phyloP scores from a whole-genome alignment of 495 filamentous ascomycete genomes.

The Neurospora terricola region DNA sequence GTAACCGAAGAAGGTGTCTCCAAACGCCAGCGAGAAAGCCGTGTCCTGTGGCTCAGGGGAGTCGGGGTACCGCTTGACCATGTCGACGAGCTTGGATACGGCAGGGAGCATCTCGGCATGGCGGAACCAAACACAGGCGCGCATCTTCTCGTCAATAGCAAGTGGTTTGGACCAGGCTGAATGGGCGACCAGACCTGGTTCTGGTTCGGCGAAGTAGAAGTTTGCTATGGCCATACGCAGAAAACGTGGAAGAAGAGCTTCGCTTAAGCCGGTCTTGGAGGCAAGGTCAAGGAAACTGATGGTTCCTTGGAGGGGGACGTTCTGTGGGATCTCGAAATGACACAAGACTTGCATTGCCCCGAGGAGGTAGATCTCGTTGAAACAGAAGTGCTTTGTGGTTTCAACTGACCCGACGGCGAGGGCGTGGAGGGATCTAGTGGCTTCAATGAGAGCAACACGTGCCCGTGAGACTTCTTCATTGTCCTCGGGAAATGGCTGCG shows the following conservation, averaged over 20 bases:
- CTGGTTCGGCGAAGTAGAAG: constrained; percentile 23
- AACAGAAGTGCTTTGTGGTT: constrained; percentile 5
- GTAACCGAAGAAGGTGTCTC: constrained; percentile 13
- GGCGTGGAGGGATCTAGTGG: constrained; percentile 9
- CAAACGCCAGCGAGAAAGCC: constrained; percentile 25
- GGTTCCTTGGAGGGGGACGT: constrained; percentile 17
- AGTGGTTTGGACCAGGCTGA: constrained; percentile 19
- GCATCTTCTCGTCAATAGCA: constrained; percentile 11
- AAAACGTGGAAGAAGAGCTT: constrained; percentile 19
- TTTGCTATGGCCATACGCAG: constrained; percentile 28
- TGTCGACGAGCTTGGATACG: constrained; percentile 68
- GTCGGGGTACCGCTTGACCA: constrained; percentile 39
- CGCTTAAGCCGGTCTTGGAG: constrained; percentile 10
- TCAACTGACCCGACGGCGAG: constrained; percentile 9
- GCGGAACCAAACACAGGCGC: constrained; percentile 10
- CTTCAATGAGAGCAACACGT: constrained; percentile 7
- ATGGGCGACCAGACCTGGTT: constrained; percentile 21
- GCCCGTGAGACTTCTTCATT: constrained; percentile 1
- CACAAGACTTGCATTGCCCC: constrained; percentile 11
- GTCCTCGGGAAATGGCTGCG: background rate
- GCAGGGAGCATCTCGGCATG: constrained; percentile 55
- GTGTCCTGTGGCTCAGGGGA: constrained; percentile 15
- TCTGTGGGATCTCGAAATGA: constrained; percentile 22
- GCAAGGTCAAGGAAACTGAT: constrained; percentile 20
- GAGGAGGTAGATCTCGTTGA: constrained; percentile 7